A percentile compares a stretch with the other conserved stretches of the same genome.
Evolutionary conservation across 148 eudicot genomes (phyloP).

Genomic region (Vaccinium corymbosum): DNA sequence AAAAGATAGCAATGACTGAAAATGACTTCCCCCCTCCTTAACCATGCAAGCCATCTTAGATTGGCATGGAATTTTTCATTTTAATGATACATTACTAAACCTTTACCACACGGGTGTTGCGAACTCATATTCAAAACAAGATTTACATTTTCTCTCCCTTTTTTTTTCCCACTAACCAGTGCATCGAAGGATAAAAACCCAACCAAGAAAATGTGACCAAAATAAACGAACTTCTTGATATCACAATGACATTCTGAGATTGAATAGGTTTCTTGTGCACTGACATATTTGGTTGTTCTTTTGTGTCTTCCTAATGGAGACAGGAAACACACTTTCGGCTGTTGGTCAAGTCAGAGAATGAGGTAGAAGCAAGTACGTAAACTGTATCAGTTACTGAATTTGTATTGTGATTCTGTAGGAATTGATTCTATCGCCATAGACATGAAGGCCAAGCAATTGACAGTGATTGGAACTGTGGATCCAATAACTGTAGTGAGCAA

Average conservation of each 20-base stretch:
- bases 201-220: not conserved
- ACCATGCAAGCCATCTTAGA: not conserved
- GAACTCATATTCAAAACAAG: not conserved
- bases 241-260: not conserved
- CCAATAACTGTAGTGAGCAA: slow-evolving; percentile 51
- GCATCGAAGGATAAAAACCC: not conserved
- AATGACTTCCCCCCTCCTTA: not conserved
- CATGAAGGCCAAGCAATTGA: slow-evolving; percentile 44
- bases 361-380: not conserved
- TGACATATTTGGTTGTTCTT: not conserved
- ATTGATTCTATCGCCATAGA: slow-evolving; percentile 51
- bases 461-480: slow-evolving; percentile 51
- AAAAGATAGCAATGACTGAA: not conserved
- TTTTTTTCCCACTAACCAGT: not conserved
- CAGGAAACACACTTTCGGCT: not conserved
- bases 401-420: slow-evolving; percentile 28
- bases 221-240: not conserved
- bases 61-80: not conserved
- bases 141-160: not conserved
- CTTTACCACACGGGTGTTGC: not conserved
- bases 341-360: too few species aligned
- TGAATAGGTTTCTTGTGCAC: not conserved
- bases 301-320: not conserved
- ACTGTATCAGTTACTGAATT: not conserved
- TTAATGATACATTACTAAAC: not conserved